Evolutionary conservation across 306 rosid genomes (phyloP), one percentile per base, ranked within the genome.

Genomic region (Quercus ilex): DNA sequence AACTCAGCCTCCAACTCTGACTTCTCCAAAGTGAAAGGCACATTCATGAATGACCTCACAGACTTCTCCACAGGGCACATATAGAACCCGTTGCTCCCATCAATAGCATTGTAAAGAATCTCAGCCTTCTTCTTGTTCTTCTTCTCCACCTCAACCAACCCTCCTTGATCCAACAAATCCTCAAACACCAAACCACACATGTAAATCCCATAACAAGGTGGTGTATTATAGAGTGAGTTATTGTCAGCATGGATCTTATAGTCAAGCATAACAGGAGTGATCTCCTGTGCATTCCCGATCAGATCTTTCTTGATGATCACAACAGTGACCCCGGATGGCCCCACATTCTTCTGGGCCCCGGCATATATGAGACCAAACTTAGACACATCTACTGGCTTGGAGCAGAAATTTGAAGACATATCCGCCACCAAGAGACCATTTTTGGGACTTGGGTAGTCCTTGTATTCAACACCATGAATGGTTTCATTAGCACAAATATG

Each of bases 261-360:
- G 56, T 95, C 99, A 67, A 95, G 86, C 99, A 95, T 95, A 73
- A 95, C 87, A 20, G 98, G 99, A 2, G 99, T 91, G 26, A 77
- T 5, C n/a, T 19, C 84, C 62, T 87, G 99, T 5, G 98, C 90
- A 63, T 83, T 86, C 1, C 98, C 99, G 49, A 95, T 90, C 82
- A 95, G 88, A 85, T 95, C 97, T 69, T 95, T 95, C 81, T 90
- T 84, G 46, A 95, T 63, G 11, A 95, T 95, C 74, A 91, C 98
- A 73, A 93, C 77, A 30, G 99, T 90, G n/a, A 95, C 99, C 46
- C 99, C 99, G 15, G 99, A 88, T 1, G 98, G 99, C 1, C 98
- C 98, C 63, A 95, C 98, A 46, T 95, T 95, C 85, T 95, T 95
- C 93, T 95, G 98, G 0, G 98, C 99, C 5, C 99, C 99, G 0